Evolutionary conservation across 2,329 filamentous ascomycete genomes (phyloP).

Genomic region (Fusarium luffae): DNA sequence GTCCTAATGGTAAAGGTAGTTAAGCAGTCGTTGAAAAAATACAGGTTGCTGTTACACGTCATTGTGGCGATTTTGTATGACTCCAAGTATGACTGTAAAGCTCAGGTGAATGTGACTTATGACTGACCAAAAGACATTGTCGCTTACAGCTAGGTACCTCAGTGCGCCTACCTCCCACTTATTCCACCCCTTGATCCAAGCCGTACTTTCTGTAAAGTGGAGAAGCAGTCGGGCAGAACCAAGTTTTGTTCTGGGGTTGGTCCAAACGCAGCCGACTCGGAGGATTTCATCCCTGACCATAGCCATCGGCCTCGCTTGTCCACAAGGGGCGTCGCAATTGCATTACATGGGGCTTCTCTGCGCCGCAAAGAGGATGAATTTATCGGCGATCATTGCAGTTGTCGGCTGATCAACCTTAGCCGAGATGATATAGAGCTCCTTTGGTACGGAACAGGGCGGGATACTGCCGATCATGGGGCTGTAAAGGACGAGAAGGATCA

Average conservation of each 20-base stretch:
- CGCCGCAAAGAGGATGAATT: fast-evolving
- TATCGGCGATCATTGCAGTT: neutral
- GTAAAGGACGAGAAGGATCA: neutral
- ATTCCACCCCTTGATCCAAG: no score
- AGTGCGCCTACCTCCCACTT: neutral
- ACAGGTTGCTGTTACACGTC: fast-evolving
- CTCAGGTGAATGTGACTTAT: neutral
- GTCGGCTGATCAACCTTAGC: neutral
- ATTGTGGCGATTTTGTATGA: neutral
- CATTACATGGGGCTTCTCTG: neutral
- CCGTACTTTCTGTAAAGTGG: neutral
- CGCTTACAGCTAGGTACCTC: neutral
- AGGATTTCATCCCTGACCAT: neutral
- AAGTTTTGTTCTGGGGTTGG: neutral
- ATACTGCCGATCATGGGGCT: neutral
- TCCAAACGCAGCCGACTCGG: neutral
- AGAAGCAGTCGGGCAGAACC: fast-evolving
- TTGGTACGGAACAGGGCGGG: neutral
- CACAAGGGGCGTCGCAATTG: no score
- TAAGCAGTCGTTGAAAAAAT: no score
- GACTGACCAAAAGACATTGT: fast-evolving
- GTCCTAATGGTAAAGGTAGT: no score
- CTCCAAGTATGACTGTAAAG: neutral
- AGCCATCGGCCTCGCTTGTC: neutral
- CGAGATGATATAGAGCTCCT: neutral